A percentile compares a stretch with the other conserved stretches of the same genome.
Conservation (phyloP, 2,329 filamentous ascomycete genomes). For the Tolypocladium sp. region DNA sequence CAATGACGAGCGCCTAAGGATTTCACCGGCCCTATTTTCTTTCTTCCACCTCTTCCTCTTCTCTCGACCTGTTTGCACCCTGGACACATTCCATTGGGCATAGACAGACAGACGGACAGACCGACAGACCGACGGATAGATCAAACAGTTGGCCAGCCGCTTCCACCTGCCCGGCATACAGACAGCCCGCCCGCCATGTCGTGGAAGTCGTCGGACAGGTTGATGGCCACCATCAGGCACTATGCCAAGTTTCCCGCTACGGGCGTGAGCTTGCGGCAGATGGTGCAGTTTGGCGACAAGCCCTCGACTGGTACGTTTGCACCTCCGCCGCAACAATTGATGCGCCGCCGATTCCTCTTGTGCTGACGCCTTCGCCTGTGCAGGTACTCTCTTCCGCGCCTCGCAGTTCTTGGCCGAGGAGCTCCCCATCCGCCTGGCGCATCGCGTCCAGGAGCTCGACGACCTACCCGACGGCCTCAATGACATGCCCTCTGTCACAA, state of each 20-base stretch:
- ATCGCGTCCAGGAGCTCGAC: constrained; percentile 89
- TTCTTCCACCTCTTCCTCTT: not conserved
- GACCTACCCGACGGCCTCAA: constrained; percentile 91
- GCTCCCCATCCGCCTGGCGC: constrained; percentile 89
- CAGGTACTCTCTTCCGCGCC: constrained; percentile 91
- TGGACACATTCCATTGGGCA: not conserved
- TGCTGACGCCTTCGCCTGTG: not conserved
- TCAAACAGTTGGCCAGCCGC: not conserved
- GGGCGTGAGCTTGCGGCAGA: constrained; percentile 91
- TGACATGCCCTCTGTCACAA: constrained; percentile 94
- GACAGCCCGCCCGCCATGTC: constrained; percentile 51
- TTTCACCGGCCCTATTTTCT: not conserved
- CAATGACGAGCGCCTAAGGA: not conserved
- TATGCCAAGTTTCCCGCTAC: constrained; percentile 97
- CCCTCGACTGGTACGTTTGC: constrained; percentile 70
- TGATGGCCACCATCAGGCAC: constrained; percentile 97
- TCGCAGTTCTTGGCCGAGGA: constrained; percentile 98
- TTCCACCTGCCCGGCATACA: not conserved
- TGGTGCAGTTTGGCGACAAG: constrained; percentile 96
- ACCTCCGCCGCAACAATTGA: not conserved
- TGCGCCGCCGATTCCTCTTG: not conserved
- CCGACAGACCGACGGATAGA: not conserved
- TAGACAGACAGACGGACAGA: not conserved
- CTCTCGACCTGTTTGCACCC: not conserved
- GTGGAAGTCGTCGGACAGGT: constrained; percentile 81